Conservation (phyloP, 495 filamentous ascomycete species). For the Penicillium pulvis region DNA sequence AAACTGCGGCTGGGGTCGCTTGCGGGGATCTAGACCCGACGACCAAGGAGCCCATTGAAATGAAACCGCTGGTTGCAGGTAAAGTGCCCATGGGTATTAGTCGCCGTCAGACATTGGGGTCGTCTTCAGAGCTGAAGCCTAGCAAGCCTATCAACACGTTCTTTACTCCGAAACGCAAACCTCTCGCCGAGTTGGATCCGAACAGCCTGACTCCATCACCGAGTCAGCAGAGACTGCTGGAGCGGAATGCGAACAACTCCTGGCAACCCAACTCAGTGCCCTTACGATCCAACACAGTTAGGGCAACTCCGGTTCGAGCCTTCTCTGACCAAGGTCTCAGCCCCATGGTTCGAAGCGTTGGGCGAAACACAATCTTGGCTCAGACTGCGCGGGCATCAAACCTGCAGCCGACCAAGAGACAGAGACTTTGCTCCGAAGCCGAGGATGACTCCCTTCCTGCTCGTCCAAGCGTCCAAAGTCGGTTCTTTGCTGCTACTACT, state of each 20-base stretch:
- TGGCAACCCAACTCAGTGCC: constrained; percentile 55
- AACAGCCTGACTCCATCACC: constrained; percentile 78
- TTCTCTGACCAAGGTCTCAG: constrained; percentile 40
- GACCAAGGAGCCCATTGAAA: constrained; percentile 71
- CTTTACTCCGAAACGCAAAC: constrained; percentile 74
- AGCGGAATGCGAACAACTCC: constrained; percentile 52
- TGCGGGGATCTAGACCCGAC: constrained; percentile 84
- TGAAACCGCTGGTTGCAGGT: constrained; percentile 33
- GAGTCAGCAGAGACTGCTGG: constrained; percentile 62
- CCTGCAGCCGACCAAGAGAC: constrained; percentile 59
- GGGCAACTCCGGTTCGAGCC: constrained; percentile 41
- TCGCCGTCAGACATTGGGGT: constrained; percentile 46
- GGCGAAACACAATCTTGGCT: constrained; percentile 48
- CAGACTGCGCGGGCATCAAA: constrained; percentile 45
- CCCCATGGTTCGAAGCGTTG: constrained; percentile 44
- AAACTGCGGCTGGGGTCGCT: constrained; percentile 76
- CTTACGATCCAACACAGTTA: constrained; percentile 29
- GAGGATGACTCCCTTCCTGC: constrained; percentile 44
- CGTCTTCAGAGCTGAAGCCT: constrained; percentile 60
- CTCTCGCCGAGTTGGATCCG: constrained; percentile 82
- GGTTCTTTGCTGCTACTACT: constrained; percentile 52
- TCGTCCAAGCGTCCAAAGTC: constrained; percentile 50
- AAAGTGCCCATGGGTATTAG: constrained; percentile 33
- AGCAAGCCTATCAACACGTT: constrained; percentile 72
- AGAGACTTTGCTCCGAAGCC: constrained; percentile 59